Evolutionary conservation across 352 stramenopile genomes (phyloP).

Genomic region (Phytophthora citrophthora): DNA sequence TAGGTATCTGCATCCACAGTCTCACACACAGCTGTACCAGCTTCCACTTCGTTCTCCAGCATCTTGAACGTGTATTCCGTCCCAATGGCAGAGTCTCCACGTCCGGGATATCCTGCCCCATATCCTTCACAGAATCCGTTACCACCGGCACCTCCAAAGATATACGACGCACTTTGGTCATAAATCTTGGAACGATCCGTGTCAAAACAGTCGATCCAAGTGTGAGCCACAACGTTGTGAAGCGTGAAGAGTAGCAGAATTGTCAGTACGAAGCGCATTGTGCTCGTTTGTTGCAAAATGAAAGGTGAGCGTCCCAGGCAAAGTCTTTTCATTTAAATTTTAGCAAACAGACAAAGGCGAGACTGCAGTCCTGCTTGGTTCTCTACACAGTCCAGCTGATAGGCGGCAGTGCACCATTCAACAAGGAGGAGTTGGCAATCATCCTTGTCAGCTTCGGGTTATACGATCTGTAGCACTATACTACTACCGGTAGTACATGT

Average conservation of each 20-base stretch:
- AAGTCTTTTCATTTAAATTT: background rate
- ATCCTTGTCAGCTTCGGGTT: conserved; percentile 1
- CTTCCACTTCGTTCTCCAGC: conserved; percentile 67
- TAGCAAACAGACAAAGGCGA: conserved; percentile 12
- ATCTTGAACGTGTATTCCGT: conserved; percentile 70
- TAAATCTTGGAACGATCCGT: conserved; percentile 65
- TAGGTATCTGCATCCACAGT: conserved; percentile 56
- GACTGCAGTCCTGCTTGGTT: background rate
- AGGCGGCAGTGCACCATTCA: conserved; percentile 13
- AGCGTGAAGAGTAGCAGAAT: conserved; percentile 1
- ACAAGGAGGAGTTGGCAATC: conserved; percentile 11
- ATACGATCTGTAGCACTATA: no score
- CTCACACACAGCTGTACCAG: conserved; percentile 52
- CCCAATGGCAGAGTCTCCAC: conserved; percentile 53
- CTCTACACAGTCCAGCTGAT: conserved; percentile 13
- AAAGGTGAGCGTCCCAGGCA: background rate
- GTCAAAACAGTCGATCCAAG: conserved; percentile 67
- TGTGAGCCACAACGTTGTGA: conserved; percentile 43
- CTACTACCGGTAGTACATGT: background rate
- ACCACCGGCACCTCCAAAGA: conserved; percentile 61
- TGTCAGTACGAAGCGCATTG: conserved; percentile 1
- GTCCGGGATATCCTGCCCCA: conserved; percentile 61
- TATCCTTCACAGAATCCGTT: conserved; percentile 75
- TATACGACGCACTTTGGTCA: conserved; percentile 66
- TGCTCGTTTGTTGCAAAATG: conserved; percentile 6